Conservation (phyloP, 768 basidiomycete species). For the Sutorius australiensis region DNA sequence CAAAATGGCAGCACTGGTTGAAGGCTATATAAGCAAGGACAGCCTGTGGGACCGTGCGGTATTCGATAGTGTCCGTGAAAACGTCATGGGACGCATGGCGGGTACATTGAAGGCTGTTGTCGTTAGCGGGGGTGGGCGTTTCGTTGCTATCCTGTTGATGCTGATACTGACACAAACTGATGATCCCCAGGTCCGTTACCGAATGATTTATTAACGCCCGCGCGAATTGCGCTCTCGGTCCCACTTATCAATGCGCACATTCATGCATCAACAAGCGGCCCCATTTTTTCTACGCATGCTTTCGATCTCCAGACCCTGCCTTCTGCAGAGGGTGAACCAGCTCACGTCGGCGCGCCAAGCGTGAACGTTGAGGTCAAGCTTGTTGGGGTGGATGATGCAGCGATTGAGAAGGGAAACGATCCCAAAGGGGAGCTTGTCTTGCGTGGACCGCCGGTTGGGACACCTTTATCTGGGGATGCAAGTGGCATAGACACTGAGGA, state of each 20-base stretch:
- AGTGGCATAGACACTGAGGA: conserved; percentile 40
- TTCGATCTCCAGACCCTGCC: conserved; percentile 81
- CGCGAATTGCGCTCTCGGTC: conserved; percentile 72
- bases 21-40: conserved; percentile 74
- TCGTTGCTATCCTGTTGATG: neutral
- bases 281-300: conserved; percentile 77
- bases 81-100: conserved; percentile 57
- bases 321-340: conserved; percentile 29
- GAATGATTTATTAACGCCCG: conserved; percentile 49
- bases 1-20: conserved; percentile 61
- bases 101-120: conserved; percentile 63
- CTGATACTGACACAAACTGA: neutral
- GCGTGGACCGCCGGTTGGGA: conserved; percentile 73
- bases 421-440: conserved; percentile 60
- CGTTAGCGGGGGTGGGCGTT: conserved; percentile 62
- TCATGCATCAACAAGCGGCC: conserved; percentile 65
- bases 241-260: conserved; percentile 65
- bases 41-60: conserved; percentile 83
- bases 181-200: conserved; percentile 44
- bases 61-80: conserved; percentile 62
- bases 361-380: conserved; percentile 83
- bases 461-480: conserved; percentile 29
- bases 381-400: conserved; percentile 59
- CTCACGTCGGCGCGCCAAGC: conserved; percentile 75
- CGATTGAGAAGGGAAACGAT: conserved; percentile 62